A percentile compares a stretch with the other conserved stretches of the same genome.
These are phyloP conservation scores for Coleophoma cylindrospora DNA, from an alignment of 2,329 filamentous ascomycete species.

Conservation along the genomic window DNA sequence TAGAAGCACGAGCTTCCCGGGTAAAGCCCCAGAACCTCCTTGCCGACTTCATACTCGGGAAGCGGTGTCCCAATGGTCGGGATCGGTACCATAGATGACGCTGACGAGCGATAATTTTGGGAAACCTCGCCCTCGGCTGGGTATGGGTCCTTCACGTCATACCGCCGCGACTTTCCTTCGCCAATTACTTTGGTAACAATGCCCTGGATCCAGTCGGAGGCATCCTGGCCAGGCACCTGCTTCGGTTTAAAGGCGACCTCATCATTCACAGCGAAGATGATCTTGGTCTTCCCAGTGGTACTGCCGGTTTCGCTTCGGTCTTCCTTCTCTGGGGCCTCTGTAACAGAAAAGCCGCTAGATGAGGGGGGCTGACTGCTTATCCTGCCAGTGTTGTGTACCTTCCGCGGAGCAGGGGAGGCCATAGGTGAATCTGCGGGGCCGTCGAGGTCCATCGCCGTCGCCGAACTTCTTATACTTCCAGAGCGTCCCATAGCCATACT, in stretches of 20 bases:
- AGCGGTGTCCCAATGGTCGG: slow-evolving; percentile 55
- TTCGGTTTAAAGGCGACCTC: slow-evolving; percentile 64
- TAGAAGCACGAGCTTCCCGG: slow-evolving; percentile 85
- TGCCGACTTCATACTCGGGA: slow-evolving; percentile 58
- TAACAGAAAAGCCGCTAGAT: slow-evolving; percentile 1
- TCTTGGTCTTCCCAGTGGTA: slow-evolving; percentile 34
- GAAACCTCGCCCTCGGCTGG: slow-evolving; percentile 62
- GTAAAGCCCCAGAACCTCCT: slow-evolving; percentile 72
- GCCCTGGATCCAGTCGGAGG: slow-evolving; percentile 67
- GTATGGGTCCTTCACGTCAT: slow-evolving; percentile 76
- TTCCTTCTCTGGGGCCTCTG: slow-evolving; percentile 10
- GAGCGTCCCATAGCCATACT: slow-evolving; percentile 9
- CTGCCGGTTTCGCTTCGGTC: slow-evolving; percentile 17
- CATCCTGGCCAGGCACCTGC: slow-evolving; percentile 37
- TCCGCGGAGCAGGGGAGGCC: slow-evolving; percentile 22
- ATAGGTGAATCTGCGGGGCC: slow-evolving; percentile 24
- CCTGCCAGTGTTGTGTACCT: slow-evolving; percentile 13
- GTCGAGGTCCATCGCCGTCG: slow-evolving; percentile 22
- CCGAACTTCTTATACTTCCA: slow-evolving; percentile 16
- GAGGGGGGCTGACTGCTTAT: slow-evolving; percentile 25
- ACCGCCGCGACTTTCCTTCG: slow-evolving; percentile 71
- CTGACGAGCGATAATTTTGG: slow-evolving; percentile 61
- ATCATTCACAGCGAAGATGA: slow-evolving; percentile 56
- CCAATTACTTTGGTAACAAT: slow-evolving; percentile 71
- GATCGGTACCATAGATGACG: slow-evolving; percentile 73